Evolutionary conservation across 345 rosid species (phyloP).

Genomic region (Pugionium dolabratum): DNA sequence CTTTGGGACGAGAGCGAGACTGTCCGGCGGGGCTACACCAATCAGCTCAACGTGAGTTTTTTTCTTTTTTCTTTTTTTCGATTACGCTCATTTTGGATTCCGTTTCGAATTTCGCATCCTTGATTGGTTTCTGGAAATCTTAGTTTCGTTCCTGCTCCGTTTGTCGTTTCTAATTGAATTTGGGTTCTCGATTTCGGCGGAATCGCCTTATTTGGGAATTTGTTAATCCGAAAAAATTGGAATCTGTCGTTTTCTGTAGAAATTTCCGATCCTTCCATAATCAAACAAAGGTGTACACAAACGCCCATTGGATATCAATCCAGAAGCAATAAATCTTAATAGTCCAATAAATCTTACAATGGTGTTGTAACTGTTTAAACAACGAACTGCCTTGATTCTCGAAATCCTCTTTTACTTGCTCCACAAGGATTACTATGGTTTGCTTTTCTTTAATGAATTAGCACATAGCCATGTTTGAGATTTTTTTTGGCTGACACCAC

Average conservation of each 20-base stretch:
- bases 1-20: constrained; percentile 90
- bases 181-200: constrained; percentile 4
- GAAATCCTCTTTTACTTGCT: constrained; percentile 11
- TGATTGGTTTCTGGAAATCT: constrained; percentile 4
- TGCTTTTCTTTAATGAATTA: not conserved
- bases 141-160: constrained; percentile 10
- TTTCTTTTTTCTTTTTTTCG: not conserved
- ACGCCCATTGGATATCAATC: constrained; percentile 3
- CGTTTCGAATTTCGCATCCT: constrained; percentile 1
- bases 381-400: not conserved
- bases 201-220: constrained; percentile 16
- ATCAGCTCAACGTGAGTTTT: constrained; percentile 72
- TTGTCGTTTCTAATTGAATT: constrained; percentile 21
- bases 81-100: not conserved
- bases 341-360: not conserved
- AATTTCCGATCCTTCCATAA: not conserved
- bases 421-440: constrained; percentile 12
- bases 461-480: not conserved
- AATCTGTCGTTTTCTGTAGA: constrained; percentile 14
- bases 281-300: too few relatives aligned
- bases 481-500: too few relatives aligned
- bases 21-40: constrained; percentile 65
- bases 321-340: not conserved
- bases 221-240: not conserved
- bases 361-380: not conserved